Evolutionary conservation across 1,139 yeast species (phyloP).

Genomic region (Taphrina communis): DNA sequence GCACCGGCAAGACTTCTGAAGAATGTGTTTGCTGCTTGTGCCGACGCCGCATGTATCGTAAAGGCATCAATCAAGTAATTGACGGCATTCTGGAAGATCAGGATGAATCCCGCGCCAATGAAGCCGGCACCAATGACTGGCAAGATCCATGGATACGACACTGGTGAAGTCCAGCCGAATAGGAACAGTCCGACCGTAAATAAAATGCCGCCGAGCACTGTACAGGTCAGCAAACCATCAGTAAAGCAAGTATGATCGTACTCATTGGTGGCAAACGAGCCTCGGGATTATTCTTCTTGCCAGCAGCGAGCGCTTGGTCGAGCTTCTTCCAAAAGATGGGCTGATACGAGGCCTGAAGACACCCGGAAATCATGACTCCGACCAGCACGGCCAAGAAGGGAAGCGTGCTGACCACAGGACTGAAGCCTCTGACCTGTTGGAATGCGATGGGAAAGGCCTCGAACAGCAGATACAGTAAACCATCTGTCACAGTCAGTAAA

Average conservation of each 20-base stretch:
- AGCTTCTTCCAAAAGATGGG: constrained; percentile 19
- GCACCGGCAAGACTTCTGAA: constrained; percentile 66
- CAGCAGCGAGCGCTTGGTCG: constrained; percentile 54
- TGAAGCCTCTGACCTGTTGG: constrained; percentile 70
- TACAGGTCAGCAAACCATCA: neutral
- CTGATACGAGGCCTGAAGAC: constrained; percentile 21
- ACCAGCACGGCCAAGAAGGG: constrained; percentile 76
- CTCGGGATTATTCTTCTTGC: constrained; percentile 71
- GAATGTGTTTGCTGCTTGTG: constrained; percentile 71
- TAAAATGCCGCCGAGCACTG: constrained; percentile 64
- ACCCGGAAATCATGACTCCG: constrained; percentile 62
- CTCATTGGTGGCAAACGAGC: constrained; percentile 78
- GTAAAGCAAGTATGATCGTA: constrained; percentile 43
- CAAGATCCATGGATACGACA: constrained; percentile 48
- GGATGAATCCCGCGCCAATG: constrained; percentile 49
- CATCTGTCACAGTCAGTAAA: constrained; percentile 57
- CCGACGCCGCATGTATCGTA: constrained; percentile 66
- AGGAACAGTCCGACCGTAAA: constrained; percentile 48
- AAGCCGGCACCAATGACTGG: constrained; percentile 58
- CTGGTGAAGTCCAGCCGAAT: constrained; percentile 30
- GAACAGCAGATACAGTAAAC: constrained; percentile 69
- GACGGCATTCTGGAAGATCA: constrained; percentile 55
- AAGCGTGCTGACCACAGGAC: constrained; percentile 73
- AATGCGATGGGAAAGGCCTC: constrained; percentile 72
- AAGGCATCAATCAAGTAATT: constrained; percentile 63